Percentiles rank a stretch among this genome's conserved stretches.
phyloP scores from a whole-genome alignment of 148 eudicot genomes.

The Persicaria tinctoria region DNA sequence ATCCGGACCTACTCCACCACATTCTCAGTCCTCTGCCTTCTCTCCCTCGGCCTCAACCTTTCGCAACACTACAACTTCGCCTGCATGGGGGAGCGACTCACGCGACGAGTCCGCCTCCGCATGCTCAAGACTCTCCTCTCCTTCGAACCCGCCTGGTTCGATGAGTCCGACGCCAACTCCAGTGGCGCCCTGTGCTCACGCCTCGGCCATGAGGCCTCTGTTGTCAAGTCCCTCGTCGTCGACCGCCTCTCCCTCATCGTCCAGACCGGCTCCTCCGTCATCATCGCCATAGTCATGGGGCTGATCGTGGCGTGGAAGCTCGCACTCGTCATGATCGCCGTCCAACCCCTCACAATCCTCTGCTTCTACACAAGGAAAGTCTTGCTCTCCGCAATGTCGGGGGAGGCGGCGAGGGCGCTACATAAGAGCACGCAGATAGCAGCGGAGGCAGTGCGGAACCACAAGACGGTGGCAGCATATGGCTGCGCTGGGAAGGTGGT shows the following conservation, averaged over 20 bases:
- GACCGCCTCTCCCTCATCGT: constrained; percentile 68
- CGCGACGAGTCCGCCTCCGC: constrained; percentile 57
- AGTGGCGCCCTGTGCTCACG: constrained; percentile 68
- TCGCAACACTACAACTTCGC: constrained; percentile 69
- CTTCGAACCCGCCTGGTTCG: constrained; percentile 90
- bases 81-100: constrained; percentile 71
- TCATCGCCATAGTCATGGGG: constrained; percentile 72
- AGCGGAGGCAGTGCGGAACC: constrained; percentile 82
- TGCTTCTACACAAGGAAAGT: constrained; percentile 82
- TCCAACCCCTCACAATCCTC: constrained; percentile 77
- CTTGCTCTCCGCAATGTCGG: constrained; percentile 49
- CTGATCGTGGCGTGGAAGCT: constrained; percentile 81
- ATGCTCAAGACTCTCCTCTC: constrained; percentile 68
- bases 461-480: constrained; percentile 74
- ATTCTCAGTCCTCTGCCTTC: constrained; percentile 52
- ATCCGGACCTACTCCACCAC: constrained; percentile 48
- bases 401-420: constrained; percentile 59
- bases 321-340: constrained; percentile 85
- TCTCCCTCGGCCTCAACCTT: constrained; percentile 54
- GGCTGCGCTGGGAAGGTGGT: constrained; percentile 56
- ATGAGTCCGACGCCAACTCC: constrained; percentile 48
- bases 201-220: constrained; percentile 64
- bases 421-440: constrained; percentile 76
- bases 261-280: constrained; percentile 66
- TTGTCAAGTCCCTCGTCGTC: constrained; percentile 80